Conservation (phyloP, 202 grass and related monocot genomes). For the Musa balbisiana region DNA sequence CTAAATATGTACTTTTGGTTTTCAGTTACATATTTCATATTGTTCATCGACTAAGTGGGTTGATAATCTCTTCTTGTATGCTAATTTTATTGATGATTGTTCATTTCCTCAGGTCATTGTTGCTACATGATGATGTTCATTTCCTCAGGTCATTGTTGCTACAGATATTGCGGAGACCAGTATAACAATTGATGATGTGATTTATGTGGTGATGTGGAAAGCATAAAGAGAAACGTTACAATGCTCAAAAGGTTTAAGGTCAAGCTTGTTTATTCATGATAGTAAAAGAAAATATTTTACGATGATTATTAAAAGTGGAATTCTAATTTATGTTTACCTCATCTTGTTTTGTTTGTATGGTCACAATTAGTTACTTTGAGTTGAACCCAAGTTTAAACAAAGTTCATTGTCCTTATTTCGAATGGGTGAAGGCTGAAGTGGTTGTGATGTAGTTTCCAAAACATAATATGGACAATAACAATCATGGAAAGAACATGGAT, state of each 20-base stretch:
- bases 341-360: no score
- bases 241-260: constrained; percentile 68
- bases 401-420: no score
- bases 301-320: not conserved
- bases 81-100: constrained; percentile 5
- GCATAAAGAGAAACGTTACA: constrained; percentile 94
- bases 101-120: constrained; percentile 72
- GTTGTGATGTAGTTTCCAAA: no score
- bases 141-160: constrained; percentile 84
- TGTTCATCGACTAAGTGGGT: not conserved
- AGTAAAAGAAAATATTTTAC: not conserved
- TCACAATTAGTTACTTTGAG: no score
- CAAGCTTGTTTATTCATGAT: constrained; percentile 10
- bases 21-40: not conserved
- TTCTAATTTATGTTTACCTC: not conserved
- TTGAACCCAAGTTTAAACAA: no score
- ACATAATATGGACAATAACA: no score
- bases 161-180: constrained; percentile 99
- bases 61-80: not conserved
- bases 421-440: no score
- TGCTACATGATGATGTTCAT: constrained; percentile 84
- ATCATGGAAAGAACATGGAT: no score
- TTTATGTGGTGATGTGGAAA: constrained; percentile 96
- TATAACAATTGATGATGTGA: constrained; percentile 97
- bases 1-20: not conserved